Base-by-base conservation (phyloP, 78 protist genomes). In the Reticulomyxa filosa region DNA sequence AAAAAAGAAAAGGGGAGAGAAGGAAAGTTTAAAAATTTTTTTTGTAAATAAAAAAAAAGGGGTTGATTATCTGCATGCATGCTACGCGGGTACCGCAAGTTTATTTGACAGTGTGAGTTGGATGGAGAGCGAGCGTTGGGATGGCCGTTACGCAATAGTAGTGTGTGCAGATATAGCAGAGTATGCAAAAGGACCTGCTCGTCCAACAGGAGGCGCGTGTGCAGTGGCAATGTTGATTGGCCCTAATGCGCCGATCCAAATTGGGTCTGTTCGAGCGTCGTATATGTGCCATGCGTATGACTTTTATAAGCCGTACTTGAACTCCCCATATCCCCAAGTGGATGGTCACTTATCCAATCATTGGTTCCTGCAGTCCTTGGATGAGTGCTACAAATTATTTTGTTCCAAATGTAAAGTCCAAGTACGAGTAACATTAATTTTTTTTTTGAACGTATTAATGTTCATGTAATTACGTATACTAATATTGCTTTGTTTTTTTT, bases 161-260 rank as follows among this genome's bases (percentile, higher is more conserved):
- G 90, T 88, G 0, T 74, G 82, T 29, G 92, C 80, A 5, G 95
- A 88, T 63, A 83, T 86, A 37, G 92, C 95, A 13, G 91, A 56
- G 23, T 67, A 67, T 39, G 72, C 57, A 10, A 46, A 35, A 1
- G 66, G 66, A 7, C 66, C 66, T 4, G 68, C 55, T 26, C 52
- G 72, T 8, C 72, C 72, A 17, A 72, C 77, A 2, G 77, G 77
- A 26, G 89, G 87, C 37, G 75, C 80, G 17, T 89, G 88, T 22
- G 93, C 87, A 2, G 92, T 92, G 38, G 98, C 95, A 2, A 86
- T 92, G 90, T 82, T 92, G 34, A 64, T 92, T 25, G 92, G 92
- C 2, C 91, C 90, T 25, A 57, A 92, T 36, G 98, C 98, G 1
- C 95, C 98, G 25, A 33, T 61, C 30, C 37, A 22, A 5, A 23